Base-by-base conservation (phyloP, 495 filamentous ascomycete species). In the Oidiodendron maius region DNA sequence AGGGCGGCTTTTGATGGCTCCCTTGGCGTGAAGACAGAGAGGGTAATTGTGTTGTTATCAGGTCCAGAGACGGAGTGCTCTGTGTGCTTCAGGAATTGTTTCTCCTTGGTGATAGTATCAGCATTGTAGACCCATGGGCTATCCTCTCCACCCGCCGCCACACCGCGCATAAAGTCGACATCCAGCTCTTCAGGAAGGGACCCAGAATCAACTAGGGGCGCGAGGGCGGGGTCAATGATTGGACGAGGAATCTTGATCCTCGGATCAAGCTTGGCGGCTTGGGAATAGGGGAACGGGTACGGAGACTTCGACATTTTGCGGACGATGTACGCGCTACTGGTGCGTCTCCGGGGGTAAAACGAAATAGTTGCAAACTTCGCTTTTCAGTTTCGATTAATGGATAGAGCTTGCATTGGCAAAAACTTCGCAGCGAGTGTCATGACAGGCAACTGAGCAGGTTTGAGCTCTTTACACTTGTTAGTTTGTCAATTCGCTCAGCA, bases 131-230 rank as follows among this genome's bases (percentile, higher is more conserved):
- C 22, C 3, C 34, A 15, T n/a, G 3, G 13, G 3, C 21, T 25
- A n/a, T n/a, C 12, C 13, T 48, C 43, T 13, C 32, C 40, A 6
- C 23, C 40, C 16, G 20, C n/a, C 9, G 28, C 8, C 11, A 36
- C 25, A 13, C 41, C 41, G 39, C 49, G 49, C 49, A 52, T 52
- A 17, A 52, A 26, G 17, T 44, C 20, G 38, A 52, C 42, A 20
- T 37, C 32, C 9, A 52, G 26, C 35, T 52, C 49, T 30, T 52
- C 49, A 4, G 49, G 44, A 6, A 52, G 11, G 15, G 26, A 16
- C 12, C 21, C 23, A 36, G 49, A 34, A 39, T 52, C 49, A 11
- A 52, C 30, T 11, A 52, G 17, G 11, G 22, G 23, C 3, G 20
- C 49, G 11, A 52, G 49, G 4, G 6, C 43, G 20, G 49, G 17